Evolutionary conservation across 2,329 filamentous ascomycete species (phyloP).

Genomic region (Penicillium sp.): DNA sequence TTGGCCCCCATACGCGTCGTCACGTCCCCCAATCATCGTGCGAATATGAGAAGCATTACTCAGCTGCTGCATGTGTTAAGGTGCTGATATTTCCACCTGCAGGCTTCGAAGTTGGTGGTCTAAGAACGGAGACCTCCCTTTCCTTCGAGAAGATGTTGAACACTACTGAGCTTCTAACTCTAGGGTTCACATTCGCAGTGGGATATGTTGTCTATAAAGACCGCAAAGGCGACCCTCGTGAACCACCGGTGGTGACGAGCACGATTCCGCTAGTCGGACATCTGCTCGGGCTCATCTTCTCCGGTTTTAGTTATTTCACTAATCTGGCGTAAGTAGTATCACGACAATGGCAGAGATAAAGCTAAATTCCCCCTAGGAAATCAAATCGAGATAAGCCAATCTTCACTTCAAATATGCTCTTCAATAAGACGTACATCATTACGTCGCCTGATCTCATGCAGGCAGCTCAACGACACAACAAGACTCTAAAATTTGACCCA

Average conservation of each 20-base stretch:
- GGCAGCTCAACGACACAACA: conserved; percentile 24
- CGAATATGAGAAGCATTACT: neutral
- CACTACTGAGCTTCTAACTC: conserved; percentile 2
- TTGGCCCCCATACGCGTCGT: neutral
- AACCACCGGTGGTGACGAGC: conserved; percentile 22
- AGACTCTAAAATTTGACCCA: conserved; percentile 25
- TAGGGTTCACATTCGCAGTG: conserved; percentile 4
- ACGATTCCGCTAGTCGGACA: conserved; percentile 31
- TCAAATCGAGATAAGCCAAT: conserved; percentile 15
- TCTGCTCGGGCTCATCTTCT: conserved; percentile 20
- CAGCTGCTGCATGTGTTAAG: neutral
- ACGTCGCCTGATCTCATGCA: conserved; percentile 24
- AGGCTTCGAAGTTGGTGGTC: neutral
- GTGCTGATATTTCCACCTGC: neutral
- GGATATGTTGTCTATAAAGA: conserved; percentile 7
- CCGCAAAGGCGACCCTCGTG: conserved; percentile 21
- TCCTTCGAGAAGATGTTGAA: conserved; percentile 6
- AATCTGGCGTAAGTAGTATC: conserved; percentile 15
- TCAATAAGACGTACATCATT: conserved; percentile 28
- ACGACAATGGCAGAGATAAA: too few species aligned
- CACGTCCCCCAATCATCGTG: neutral
- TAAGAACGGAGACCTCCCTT: neutral
- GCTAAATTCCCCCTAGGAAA: conserved; percentile 11
- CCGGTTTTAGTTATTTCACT: conserved; percentile 26
- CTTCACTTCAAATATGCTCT: conserved; percentile 26